Conservation (phyloP, 2,329 filamentous ascomycete species). For the Sordariomycetes sp. region DNA sequence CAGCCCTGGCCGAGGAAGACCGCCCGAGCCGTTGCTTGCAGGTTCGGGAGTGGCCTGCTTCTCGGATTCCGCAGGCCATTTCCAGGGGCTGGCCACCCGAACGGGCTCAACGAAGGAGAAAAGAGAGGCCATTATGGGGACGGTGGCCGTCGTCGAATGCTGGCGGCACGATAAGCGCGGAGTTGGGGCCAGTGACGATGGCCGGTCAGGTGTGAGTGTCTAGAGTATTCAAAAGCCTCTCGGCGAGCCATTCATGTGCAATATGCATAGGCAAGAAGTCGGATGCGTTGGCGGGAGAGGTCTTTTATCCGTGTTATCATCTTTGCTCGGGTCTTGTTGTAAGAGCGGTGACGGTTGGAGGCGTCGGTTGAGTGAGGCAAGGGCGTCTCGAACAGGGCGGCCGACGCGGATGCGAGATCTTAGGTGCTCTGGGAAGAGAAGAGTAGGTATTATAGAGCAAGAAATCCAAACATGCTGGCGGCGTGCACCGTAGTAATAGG, state of each 20-base stretch:
- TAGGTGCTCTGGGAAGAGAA: background rate
- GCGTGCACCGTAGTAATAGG: background rate
- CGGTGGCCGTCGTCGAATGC: background rate
- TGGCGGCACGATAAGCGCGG: background rate
- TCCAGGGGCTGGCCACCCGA: conserved; percentile 84
- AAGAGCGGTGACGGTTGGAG: conserved; percentile 1
- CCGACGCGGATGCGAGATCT: background rate
- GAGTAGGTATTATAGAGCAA: background rate
- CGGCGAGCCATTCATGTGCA: background rate
- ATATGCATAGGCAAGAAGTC: background rate
- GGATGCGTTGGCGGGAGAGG: background rate
- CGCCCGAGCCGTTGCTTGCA: conserved; percentile 7
- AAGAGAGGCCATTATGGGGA: conserved; percentile 65
- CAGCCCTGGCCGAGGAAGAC: conserved; percentile 17
- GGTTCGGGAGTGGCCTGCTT: conserved; percentile 13
- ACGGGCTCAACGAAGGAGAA: conserved; percentile 90
- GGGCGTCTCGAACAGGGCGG: background rate
- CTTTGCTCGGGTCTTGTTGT: conserved; percentile 1
- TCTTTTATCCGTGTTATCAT: conserved; percentile 6
- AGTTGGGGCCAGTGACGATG: background rate
- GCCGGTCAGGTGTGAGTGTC: background rate
- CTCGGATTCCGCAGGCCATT: conserved; percentile 37
- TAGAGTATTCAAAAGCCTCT: background rate
- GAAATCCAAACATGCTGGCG: background rate
- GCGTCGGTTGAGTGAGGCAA: background rate